These are phyloP conservation scores for Exophiala sideris DNA, from an alignment of 2,329 filamentous ascomycete genomes.

Conservation along the genomic window DNA sequence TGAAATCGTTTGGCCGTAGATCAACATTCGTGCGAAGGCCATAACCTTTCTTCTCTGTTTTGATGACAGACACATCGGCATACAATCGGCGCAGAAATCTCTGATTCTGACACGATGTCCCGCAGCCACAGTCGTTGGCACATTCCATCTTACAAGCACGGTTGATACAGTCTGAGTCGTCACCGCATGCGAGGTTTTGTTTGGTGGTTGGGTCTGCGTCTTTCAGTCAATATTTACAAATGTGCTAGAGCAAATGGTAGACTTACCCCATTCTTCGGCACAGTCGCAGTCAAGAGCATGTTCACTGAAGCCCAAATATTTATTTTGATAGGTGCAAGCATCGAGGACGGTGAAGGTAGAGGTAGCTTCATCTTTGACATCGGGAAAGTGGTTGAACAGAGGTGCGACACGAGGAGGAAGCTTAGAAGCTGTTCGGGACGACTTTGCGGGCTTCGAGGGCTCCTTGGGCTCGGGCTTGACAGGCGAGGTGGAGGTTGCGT, in stretches of 20 bases:
- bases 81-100: slow-evolving; percentile 89
- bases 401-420: slow-evolving; percentile 58
- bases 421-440: slow-evolving; percentile 71
- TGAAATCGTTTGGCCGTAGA: slow-evolving; percentile 80
- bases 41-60: slow-evolving; percentile 96
- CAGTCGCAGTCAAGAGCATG: slow-evolving; percentile 96
- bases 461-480: slow-evolving; percentile 53
- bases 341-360: slow-evolving; percentile 75
- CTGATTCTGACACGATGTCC: slow-evolving; percentile 84
- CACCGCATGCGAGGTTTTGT: slow-evolving; percentile 80
- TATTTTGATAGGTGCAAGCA: slow-evolving; percentile 86
- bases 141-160: slow-evolving; percentile 98
- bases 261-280: slow-evolving; percentile 87
- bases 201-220: slow-evolving; percentile 49
- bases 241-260: slow-evolving; percentile 16
- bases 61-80: slow-evolving; percentile 88
- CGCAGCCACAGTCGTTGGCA: slow-evolving; percentile 80
- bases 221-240: slow-evolving; percentile 30
- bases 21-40: slow-evolving; percentile 79
- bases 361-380: slow-evolving; percentile 73
- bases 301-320: slow-evolving; percentile 85
- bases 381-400: slow-evolving; percentile 71
- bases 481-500: slow-evolving; percentile 55
- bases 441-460: slow-evolving; percentile 65
- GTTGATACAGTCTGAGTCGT: slow-evolving; percentile 98